A percentile compares a stretch with the other conserved stretches of the same genome.
Evolutionary conservation across 2,329 filamentous ascomycete species (phyloP).

Genomic region (Corinectria fuckeliana): DNA sequence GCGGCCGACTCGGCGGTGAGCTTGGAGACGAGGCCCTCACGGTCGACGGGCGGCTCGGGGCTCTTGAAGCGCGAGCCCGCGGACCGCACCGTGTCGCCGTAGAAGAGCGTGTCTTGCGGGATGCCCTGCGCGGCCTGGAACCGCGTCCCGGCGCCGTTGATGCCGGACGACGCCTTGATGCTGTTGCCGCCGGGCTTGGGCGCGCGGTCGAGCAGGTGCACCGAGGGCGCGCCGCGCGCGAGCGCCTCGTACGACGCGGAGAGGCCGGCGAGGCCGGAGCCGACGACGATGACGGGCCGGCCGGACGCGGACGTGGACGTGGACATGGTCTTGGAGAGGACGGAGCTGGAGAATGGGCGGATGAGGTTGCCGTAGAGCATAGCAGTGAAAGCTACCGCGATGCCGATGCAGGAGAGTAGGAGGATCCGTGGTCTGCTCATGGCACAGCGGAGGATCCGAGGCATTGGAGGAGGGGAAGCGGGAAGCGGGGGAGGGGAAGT

Average conservation of each 20-base stretch:
- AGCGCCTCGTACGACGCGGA: conserved; percentile 65
- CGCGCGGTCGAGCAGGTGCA: conserved; percentile 65
- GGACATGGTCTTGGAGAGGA: conserved; percentile 38
- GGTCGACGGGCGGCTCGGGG: conserved; percentile 35
- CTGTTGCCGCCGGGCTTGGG: conserved; percentile 68
- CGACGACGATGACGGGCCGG: conserved; percentile 63
- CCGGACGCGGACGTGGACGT: conserved; percentile 17
- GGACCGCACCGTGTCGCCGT: conserved; percentile 62
- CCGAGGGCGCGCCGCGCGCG: conserved; percentile 53
- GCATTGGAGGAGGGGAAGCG: conserved; percentile 24
- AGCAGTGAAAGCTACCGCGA: conserved; percentile 38
- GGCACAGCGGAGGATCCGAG: conserved; percentile 38
- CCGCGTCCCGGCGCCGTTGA: conserved; percentile 66
- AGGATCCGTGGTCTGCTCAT: conserved; percentile 39
- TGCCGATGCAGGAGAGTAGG: conserved; percentile 37
- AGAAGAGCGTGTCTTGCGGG: conserved; percentile 52
- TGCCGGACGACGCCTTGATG: conserved; percentile 72
- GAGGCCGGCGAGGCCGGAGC: conserved; percentile 69
- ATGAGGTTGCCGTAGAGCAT: conserved; percentile 39
- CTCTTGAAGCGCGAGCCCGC: conserved; percentile 53
- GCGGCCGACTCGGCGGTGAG: conserved; percentile 55
- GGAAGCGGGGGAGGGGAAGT: conserved; percentile 10
- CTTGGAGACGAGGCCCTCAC: conserved; percentile 53
- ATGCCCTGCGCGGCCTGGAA: conserved; percentile 56
- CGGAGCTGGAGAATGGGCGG: conserved; percentile 26